Evolutionary conservation across 257 asterid species (phyloP), one percentile per base, ranked within the genome.

Genomic region (Solanum gracilifrons): DNA sequence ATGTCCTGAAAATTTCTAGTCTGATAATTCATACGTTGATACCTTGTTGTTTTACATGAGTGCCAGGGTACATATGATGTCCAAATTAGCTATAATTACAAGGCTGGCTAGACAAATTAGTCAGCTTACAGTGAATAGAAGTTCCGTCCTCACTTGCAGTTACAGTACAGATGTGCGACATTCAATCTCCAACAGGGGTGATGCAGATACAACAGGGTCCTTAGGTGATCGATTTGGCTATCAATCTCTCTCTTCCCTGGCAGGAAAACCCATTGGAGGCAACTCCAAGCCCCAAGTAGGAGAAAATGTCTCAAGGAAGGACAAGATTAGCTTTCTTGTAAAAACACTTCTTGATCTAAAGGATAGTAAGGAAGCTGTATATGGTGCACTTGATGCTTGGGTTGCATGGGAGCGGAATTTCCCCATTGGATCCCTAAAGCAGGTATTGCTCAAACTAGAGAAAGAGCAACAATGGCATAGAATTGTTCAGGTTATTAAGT

Each of bases 381-480:
- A 94, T 90, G 90, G 93, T 29, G 91, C 97, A 80, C 98, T 96
- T 8, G 98, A 96, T 84, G 97, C 98, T 23, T 96, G 99, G 98
- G 98, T 93, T 87, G 98, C 98, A 2, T 95, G 98, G 98, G 99
- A 96, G 73, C 91, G 46, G 51, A 90, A 92, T 75, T 96, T 96
- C 90, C 98, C 99, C 1, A 93, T 96, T 16, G 99, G 94, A 66
- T 83, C 93, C 5, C 72, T 96, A 83, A 96, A 96, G 89, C 90
- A 88, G 6, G 96, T 92, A 1, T 33, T 95, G 27, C 90, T 92
- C 35, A 88, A 88, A 48, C 99, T 96, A 13, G 98, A 95, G 93
- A 96, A 92, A 88, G 94, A 94, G 86, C 95, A 96, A 27, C 98
- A 96, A 18, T 96, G 98, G 98, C 99, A 94, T 88, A 90, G 92